phyloP scores from a whole-genome alignment of 495 filamentous ascomycete genomes.

The Astrocystis sublimbata region DNA sequence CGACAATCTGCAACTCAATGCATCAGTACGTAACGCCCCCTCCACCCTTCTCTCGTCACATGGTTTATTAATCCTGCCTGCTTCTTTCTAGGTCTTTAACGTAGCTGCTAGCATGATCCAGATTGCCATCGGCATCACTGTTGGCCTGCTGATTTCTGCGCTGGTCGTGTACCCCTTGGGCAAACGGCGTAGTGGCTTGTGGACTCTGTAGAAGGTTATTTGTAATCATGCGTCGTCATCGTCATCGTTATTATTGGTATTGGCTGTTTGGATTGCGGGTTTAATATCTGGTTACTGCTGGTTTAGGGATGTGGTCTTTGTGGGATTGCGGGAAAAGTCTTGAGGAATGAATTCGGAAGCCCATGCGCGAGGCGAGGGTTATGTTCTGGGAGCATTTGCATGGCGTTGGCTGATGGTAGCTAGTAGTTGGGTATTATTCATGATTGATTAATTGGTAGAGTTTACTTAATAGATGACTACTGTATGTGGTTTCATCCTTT shows the following conservation, averaged over 20 bases:
- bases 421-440: too few species aligned
- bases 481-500: too few species aligned
- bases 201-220: conserved; percentile 65
- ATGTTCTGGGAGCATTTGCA: not conserved
- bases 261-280: not conserved
- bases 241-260: not conserved
- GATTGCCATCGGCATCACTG: conserved; percentile 85
- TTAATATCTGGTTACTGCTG: not conserved
- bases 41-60: not conserved
- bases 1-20: conserved; percentile 4
- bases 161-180: conserved; percentile 85
- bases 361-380: not conserved
- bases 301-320: too few species aligned
- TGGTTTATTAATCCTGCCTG: not conserved
- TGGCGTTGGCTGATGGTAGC: too few species aligned
- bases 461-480: too few species aligned
- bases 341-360: not conserved
- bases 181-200: conserved; percentile 81
- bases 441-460: too few species aligned
- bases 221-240: not conserved
- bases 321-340: too few species aligned
- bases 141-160: conserved; percentile 80
- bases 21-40: conserved; percentile 5
- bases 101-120: conserved; percentile 84
- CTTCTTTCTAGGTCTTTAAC: conserved; percentile 58